Percentiles rank a stretch among this genome's conserved stretches.
Conservation (phyloP, 1,284 basidiomycete species). For the Tilletiopsis washingtonensis region DNA sequence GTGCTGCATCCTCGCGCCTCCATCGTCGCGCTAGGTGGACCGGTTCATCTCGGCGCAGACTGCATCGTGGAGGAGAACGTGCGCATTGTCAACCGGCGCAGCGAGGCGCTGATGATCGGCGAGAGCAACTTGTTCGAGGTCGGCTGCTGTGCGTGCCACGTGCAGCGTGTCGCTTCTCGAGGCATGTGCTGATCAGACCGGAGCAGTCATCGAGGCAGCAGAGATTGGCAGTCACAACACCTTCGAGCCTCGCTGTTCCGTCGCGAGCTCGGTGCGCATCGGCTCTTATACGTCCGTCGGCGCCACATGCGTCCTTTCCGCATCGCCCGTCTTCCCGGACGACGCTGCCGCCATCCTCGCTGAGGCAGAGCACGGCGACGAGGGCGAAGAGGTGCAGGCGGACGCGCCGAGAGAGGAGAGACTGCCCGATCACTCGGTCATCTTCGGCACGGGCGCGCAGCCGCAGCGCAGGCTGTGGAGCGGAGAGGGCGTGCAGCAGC, state of each 20-base stretch:
- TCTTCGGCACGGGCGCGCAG: constrained; percentile 61
- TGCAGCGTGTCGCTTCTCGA: constrained; percentile 6
- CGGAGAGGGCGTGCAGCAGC: constrained; percentile 73
- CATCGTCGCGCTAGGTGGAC: constrained; percentile 71
- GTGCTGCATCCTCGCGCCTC: constrained; percentile 90
- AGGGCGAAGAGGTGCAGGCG: neutral
- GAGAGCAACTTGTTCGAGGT: constrained; percentile 89
- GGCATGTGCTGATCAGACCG: constrained; percentile 1
- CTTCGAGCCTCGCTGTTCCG: constrained; percentile 67
- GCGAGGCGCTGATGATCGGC: constrained; percentile 70
- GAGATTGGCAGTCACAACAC: constrained; percentile 75
- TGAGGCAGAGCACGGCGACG: constrained; percentile 48
- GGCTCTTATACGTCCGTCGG: constrained; percentile 73
- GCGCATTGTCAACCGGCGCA: constrained; percentile 73
- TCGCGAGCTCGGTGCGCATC: constrained; percentile 69
- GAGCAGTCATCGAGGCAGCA: constrained; percentile 69
- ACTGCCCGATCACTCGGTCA: constrained; percentile 73
- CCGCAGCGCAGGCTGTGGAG: constrained; percentile 72
- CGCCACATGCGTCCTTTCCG: constrained; percentile 55
- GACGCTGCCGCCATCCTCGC: constrained; percentile 7
- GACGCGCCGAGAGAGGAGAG: neutral
- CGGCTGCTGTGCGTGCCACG: constrained; percentile 68
- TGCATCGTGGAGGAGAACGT: constrained; percentile 87
- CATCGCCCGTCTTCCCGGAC: constrained; percentile 11
- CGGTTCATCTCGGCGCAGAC: constrained; percentile 74